These are phyloP conservation scores for Mucor indicus DNA, from an alignment of 371 early-diverging fungal species.

Conservation along the genomic window DNA sequence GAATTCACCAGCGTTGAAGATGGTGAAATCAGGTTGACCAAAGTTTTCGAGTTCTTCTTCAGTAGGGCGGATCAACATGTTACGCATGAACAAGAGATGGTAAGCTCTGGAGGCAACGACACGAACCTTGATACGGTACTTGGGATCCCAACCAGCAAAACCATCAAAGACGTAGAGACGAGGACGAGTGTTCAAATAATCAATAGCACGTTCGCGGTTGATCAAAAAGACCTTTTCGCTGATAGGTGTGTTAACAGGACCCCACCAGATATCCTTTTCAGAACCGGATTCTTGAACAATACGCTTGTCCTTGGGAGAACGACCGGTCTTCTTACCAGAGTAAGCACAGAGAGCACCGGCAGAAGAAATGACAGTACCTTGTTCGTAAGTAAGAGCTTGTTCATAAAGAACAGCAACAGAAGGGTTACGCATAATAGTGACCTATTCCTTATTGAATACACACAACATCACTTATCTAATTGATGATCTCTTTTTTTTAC, in stretches of 20 bases:
- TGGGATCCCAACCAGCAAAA: constrained; percentile 93
- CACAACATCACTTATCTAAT: neutral
- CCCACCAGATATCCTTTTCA: constrained; percentile 91
- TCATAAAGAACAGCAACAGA: constrained; percentile 90
- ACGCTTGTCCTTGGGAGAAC: constrained; percentile 94
- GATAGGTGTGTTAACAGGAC: constrained; percentile 93
- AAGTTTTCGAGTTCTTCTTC: constrained; percentile 88
- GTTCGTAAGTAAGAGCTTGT: constrained; percentile 88
- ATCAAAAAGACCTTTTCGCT: constrained; percentile 86
- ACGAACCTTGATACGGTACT: constrained; percentile 95
- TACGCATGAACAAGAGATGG: constrained; percentile 96
- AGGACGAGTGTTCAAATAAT: constrained; percentile 93
- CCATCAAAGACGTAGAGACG: constrained; percentile 97
- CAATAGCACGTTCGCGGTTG: constrained; percentile 94
- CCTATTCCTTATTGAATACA: constrained; percentile 26
- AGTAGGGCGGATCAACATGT: constrained; percentile 97
- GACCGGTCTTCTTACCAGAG: constrained; percentile 90
- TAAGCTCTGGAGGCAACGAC: constrained; percentile 95
- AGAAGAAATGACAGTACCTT: constrained; percentile 87
- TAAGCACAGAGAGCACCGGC: constrained; percentile 90
- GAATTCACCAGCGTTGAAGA: constrained; percentile 96
- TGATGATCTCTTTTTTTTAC: constrained; percentile 8
- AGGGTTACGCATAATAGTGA: constrained; percentile 66
- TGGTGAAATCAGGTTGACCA: constrained; percentile 96
- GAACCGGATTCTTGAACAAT: constrained; percentile 89